Evolutionary conservation across 331 rosid genomes (phyloP), one percentile per base, ranked within the genome.

Genomic region (Ulmus americana): DNA sequence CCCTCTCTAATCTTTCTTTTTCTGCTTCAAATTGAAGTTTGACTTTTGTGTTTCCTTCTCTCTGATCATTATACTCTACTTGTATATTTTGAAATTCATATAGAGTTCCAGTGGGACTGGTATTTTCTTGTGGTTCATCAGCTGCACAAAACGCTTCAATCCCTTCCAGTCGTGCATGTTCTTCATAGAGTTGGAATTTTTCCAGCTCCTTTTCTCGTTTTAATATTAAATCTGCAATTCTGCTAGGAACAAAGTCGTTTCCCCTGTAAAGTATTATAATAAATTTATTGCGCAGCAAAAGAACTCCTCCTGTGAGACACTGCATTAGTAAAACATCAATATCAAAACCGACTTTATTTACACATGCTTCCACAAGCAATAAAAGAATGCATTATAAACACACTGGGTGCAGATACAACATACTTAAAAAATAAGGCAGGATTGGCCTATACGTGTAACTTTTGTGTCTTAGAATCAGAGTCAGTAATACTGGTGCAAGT

Each of bases 291-390:
- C 90, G 94, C 53, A 90, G 80, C 74, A 90, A 72, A 61, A 90
- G 81, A 74, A 75, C 81, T 73, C 97, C 97, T 42, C 95, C 95
- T 10, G 94, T 87, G 59, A 87, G 97, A 80, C 16, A 49, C 97
- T 90, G 95, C 79, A 79, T 67, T 58, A 46, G 76, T 39, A 78
- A 63, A 51, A 45, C 16, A 57, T 54, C 40, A 56, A 59, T 72
- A 50, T 63, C 74, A 60, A 43, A 43, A n/a, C 50, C 44, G 11
- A 39, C 55, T 53, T 56, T 50, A 39, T 13, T 9, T 39, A 54
- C 1, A 61, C 56, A 69, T 67, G 63, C 63, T 59, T 47, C 41
- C 18, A 35, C n/a, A 52, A 8, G 3, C 6, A 50, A 10, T 11
- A 49, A 55, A 57, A 63, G 38, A 5, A 55, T 18, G 60, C 44